Evolutionary conservation across 345 rosid species (phyloP).

Genomic region (Ricinus communis): DNA sequence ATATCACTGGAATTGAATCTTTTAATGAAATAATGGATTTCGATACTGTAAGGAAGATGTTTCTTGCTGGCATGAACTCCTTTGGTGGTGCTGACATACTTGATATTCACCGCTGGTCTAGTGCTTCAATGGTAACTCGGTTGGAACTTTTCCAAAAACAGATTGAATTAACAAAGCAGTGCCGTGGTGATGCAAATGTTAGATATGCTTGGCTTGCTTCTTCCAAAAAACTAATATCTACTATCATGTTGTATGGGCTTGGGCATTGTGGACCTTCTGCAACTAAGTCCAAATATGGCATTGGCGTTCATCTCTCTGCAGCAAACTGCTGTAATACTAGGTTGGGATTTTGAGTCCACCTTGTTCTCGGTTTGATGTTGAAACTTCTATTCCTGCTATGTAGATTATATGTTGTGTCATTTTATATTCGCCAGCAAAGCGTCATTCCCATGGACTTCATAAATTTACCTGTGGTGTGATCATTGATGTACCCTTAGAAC

Average conservation of each 20-base stretch:
- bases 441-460: not conserved
- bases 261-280: slow-evolving; percentile 58
- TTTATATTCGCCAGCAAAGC: not conserved
- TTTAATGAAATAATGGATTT: slow-evolving; percentile 37
- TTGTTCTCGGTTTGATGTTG: not conserved
- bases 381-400: not conserved
- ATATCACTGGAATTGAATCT: slow-evolving; percentile 12
- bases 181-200: slow-evolving; percentile 83
- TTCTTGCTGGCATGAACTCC: slow-evolving; percentile 49
- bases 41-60: slow-evolving; percentile 47
- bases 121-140: slow-evolving; percentile 46
- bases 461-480: not conserved
- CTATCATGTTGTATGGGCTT: slow-evolving; percentile 56
- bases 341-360: slow-evolving; percentile 33
- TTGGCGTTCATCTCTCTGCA: slow-evolving; percentile 75
- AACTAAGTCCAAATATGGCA: slow-evolving; percentile 56
- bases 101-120: slow-evolving; percentile 45
- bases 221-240: slow-evolving; percentile 45
- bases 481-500: not conserved
- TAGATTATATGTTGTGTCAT: not conserved
- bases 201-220: slow-evolving; percentile 88
- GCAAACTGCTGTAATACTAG: slow-evolving; percentile 56
- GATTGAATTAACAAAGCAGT: slow-evolving; percentile 55
- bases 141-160: slow-evolving; percentile 76
- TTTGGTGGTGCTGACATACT: slow-evolving; percentile 45